Conservation (phyloP, 192 early-diverging fungal genomes). For the Coemansia sp. region DNA sequence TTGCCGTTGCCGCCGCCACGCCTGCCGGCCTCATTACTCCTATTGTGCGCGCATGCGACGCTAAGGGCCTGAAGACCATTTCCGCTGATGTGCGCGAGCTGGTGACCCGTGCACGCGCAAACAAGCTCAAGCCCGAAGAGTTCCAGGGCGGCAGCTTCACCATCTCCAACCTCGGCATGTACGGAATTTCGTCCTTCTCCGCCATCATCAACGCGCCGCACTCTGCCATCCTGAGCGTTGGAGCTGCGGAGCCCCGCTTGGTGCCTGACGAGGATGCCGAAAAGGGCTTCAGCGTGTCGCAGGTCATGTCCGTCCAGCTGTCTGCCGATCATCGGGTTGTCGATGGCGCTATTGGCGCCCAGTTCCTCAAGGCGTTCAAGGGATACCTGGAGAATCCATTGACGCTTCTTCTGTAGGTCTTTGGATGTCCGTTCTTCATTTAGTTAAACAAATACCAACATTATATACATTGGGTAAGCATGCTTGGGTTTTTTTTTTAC, state of each 20-base stretch:
- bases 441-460: too few species aligned
- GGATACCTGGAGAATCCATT: constrained; percentile 93
- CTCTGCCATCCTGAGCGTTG: constrained; percentile 89
- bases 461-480: too few species aligned
- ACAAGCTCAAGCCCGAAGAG: constrained; percentile 91
- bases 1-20: constrained; percentile 94
- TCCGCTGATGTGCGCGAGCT: constrained; percentile 83
- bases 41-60: constrained; percentile 80
- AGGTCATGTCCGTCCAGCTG: constrained; percentile 83
- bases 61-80: constrained; percentile 83
- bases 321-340: constrained; percentile 93
- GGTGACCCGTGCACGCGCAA: constrained; percentile 76
- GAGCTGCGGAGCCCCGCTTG: constrained; percentile 75
- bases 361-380: constrained; percentile 88
- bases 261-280: constrained; percentile 62
- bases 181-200: constrained; percentile 88
- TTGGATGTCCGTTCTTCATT: too few species aligned
- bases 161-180: constrained; percentile 99
- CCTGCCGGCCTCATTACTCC: constrained; percentile 94
- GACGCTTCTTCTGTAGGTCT: constrained; percentile 80
- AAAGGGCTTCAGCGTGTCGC: constrained; percentile 67
- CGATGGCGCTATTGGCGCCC: constrained; percentile 90
- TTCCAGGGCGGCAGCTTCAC: constrained; percentile 98
- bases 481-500: too few species aligned
- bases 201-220: constrained; percentile 99